Conservation (phyloP, 2,329 filamentous ascomycete species). For the Emergomyces africanus region DNA sequence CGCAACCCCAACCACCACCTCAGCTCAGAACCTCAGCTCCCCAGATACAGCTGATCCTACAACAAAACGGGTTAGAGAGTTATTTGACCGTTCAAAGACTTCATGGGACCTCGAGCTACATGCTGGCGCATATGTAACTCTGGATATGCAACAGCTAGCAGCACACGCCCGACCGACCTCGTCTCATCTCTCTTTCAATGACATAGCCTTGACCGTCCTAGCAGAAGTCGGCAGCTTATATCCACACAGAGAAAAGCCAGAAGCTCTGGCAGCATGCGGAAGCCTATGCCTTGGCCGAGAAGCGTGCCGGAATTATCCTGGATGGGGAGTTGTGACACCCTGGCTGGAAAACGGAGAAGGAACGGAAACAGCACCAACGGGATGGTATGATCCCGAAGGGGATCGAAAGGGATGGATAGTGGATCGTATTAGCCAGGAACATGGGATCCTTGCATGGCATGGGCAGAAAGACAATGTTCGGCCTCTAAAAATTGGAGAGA, state of each 20-base stretch:
- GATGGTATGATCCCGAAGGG: conserved; percentile 16
- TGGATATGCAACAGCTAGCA: conserved; percentile 67
- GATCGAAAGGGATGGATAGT: conserved; percentile 47
- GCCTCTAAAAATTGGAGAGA: conserved; percentile 48
- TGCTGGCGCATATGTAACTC: conserved; percentile 59
- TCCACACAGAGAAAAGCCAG: conserved; percentile 35
- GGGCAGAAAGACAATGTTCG: conserved; percentile 33
- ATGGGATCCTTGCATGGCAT: conserved; percentile 55
- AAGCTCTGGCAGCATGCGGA: conserved; percentile 57
- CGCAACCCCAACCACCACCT: conserved; percentile 60
- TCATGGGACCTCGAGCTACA: conserved; percentile 50
- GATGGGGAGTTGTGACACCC: conserved; percentile 55
- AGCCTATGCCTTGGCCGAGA: conserved; percentile 57
- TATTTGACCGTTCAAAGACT: conserved; percentile 7
- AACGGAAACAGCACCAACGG: neutral
- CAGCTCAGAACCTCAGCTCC: conserved; percentile 46
- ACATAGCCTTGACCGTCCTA: conserved; percentile 55
- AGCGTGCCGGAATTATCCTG: conserved; percentile 55
- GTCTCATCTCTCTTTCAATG: conserved; percentile 22
- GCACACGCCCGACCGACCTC: conserved; percentile 44
- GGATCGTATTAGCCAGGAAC: conserved; percentile 60
- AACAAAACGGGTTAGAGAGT: conserved; percentile 6
- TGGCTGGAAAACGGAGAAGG: conserved; percentile 34
- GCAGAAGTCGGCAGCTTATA: conserved; percentile 59
- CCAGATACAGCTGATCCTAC: conserved; percentile 11